Evolutionary conservation across 768 basidiomycete species (phyloP), one percentile per base, ranked within the genome.

Genomic region (Leccinum truebloodii): DNA sequence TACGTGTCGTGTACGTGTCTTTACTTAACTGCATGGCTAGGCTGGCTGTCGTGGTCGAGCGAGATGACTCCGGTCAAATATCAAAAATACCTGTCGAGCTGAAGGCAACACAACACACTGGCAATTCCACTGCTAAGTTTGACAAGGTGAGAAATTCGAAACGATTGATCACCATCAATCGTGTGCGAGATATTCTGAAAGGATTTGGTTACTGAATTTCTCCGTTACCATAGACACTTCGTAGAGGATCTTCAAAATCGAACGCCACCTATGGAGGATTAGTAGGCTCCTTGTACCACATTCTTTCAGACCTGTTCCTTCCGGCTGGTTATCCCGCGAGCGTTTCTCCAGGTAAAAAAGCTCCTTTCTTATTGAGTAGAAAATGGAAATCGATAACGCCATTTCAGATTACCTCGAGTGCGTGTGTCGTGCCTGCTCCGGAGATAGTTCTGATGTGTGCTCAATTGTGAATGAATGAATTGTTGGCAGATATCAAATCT

Each of bases 301-400:
- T 67, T 16, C 59, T 71, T 20, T 67, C 59, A 16, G 69, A 71
- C 34, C 55, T 87, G 30, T 88, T 88, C 62, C 79, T 87, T 24
- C 86, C 86, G 2, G 80, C 83, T 14, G 86, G 86, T 0, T 88
- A 86, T 63, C 87, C 87, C 3, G 68, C 75, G 7, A 86, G 75
- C 24, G 86, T 89, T 26, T 84, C 86, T 55, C 78, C 84, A 69
- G 87, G 86, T 85, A 60, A 37, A 65, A 16, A 65, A 18, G 13
- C 37, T n/a, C 4, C 18, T 26, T 28, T 28, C 6, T 26, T 35
- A 24, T 13, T 41, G 24, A 24, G 6, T 58, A 39, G 34, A 53
- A 53, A 63, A n/a, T 18, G 5, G n/a, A 59, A 14, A 22, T 14
- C 9, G 56, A 35, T 52, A 24, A 24, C 6, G 18, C n/a, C 30